phyloP scores from a whole-genome alignment of 2,329 filamentous ascomycete species.

The Neonectria magnoliae region DNA sequence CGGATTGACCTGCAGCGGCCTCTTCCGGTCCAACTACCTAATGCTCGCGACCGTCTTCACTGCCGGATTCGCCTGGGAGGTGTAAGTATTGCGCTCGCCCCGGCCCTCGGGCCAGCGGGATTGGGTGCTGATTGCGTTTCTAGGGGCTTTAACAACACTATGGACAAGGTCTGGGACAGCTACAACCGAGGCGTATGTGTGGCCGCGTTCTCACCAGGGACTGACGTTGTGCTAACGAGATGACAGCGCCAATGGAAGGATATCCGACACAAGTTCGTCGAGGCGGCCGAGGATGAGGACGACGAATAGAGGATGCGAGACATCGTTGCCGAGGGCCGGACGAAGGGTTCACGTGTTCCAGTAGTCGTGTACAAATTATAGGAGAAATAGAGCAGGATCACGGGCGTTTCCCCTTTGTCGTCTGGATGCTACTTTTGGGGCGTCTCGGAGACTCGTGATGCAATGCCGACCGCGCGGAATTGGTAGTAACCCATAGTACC shows the following conservation, averaged over 20 bases:
- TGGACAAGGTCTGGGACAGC: constrained; percentile 89
- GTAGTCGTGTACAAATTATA: constrained; percentile 48
- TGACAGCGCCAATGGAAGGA: constrained; percentile 98
- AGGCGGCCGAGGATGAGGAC: constrained; percentile 70
- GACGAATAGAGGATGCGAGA: constrained; percentile 34
- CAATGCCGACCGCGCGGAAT: constrained; percentile 9
- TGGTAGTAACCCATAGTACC: background rate
- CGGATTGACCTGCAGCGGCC: constrained; percentile 63
- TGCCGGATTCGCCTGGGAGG: constrained; percentile 89
- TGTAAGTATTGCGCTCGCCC: constrained; percentile 69
- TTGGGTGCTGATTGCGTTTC: constrained; percentile 47
- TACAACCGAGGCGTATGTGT: constrained; percentile 89
- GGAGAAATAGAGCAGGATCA: constrained; percentile 44
- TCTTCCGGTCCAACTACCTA: constrained; percentile 87
- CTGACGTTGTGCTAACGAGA: constrained; percentile 40
- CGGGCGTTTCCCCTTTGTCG: constrained; percentile 32
- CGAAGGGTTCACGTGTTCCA: constrained; percentile 40
- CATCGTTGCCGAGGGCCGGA: constrained; percentile 31
- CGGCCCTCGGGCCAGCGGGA: constrained; percentile 29
- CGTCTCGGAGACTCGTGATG: constrained; percentile 17
- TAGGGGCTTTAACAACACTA: constrained; percentile 83
- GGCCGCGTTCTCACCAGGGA: background rate
- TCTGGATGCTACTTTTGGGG: constrained; percentile 4
- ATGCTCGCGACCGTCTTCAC: constrained; percentile 90
- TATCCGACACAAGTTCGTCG: constrained; percentile 89